Evolutionary conservation across 805 yeast species (phyloP), one percentile per base, ranked within the genome.

Genomic region (Zygosaccharomyces kombuchaensis): DNA sequence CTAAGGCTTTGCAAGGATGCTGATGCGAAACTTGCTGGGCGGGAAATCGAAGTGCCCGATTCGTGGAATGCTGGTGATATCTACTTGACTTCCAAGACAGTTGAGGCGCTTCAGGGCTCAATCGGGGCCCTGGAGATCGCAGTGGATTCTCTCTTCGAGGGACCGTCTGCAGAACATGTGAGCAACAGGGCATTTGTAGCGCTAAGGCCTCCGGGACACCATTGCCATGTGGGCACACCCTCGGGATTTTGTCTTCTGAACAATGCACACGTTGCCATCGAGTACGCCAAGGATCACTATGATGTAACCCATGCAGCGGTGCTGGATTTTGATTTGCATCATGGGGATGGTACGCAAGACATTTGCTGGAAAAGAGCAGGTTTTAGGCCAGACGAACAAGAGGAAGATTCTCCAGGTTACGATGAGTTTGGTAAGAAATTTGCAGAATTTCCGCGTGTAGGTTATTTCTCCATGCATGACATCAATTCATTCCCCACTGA

Each of bases 301-400:
- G 79, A 72, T 1, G 80, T 87, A 2, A 82, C 91, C 0, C 95
- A 87, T 66, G 88, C 88, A 13, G 89, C 84, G 0, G 83, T 87
- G 14, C 65, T 87, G 25, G 96, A 87, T 62, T 82, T 87, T 51
- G 96, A 87, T 62, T 70, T 87, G 34, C 96, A 87, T 59, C 96
- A 87, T 59, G 96, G 95, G 13, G 96, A 87, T 64, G 96, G 96
- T 10, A 77, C 87, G 6, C 95, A 87, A 56, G 95, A 87, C 62
- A 82, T 87, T 22, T 81, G 90, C 56, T 87, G 90, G 89, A 82
- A 80, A 56, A 71, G 86, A 51, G 85, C 85, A 0, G 68, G 67
- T 8, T 60, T 63, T 38, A 57, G 59, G 37, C 65, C 67, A 1
- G 65, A 62, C 16, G 62, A 60, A 31, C 56, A 59, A 2, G 54